These are phyloP conservation scores for Lachnellula willkommii DNA, from an alignment of 2,329 filamentous ascomycete genomes.

Conservation along the genomic window DNA sequence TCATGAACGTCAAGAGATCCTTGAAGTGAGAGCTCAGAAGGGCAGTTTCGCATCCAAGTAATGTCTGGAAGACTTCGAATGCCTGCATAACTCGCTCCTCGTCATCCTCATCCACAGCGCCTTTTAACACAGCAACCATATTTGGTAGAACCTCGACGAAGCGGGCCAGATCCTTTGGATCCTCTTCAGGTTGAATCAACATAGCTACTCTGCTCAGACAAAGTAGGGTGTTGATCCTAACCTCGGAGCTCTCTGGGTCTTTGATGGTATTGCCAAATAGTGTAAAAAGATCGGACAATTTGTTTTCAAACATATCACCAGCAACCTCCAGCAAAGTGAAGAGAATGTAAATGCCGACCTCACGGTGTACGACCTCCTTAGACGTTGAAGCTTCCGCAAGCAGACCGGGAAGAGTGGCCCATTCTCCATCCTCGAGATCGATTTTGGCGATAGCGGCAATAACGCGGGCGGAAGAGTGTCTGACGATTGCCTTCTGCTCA, in stretches of 20 bases:
- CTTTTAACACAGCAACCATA: slow-evolving; percentile 87
- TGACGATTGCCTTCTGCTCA: slow-evolving; percentile 69
- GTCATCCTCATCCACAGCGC: slow-evolving; percentile 70
- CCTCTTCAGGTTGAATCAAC: slow-evolving; percentile 82
- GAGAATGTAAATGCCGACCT: slow-evolving; percentile 88
- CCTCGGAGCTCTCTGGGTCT: slow-evolving; percentile 84
- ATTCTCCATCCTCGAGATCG: slow-evolving; percentile 83
- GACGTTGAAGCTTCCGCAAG: slow-evolving; percentile 76
- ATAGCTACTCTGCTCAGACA: slow-evolving; percentile 83
- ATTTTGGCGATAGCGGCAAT: slow-evolving; percentile 80
- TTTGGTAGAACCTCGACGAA: slow-evolving; percentile 77
- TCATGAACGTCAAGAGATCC: slow-evolving; percentile 90
- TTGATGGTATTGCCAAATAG: slow-evolving; percentile 84
- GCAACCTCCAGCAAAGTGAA: slow-evolving; percentile 87
- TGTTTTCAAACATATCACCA: slow-evolving; percentile 76
- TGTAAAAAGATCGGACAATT: slow-evolving; percentile 71
- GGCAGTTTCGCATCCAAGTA: slow-evolving; percentile 82
- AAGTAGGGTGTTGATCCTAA: slow-evolving; percentile 90
- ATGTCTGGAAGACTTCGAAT: slow-evolving; percentile 95
- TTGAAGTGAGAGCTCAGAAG: slow-evolving; percentile 81
- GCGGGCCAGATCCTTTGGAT: slow-evolving; percentile 63
- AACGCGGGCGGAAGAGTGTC: slow-evolving; percentile 82
- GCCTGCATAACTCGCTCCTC: slow-evolving; percentile 85
- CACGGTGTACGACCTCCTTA: slow-evolving; percentile 69
- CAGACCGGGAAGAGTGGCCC: slow-evolving; percentile 72